Base-by-base conservation (phyloP, 768 basidiomycete genomes). In the Phaeotremella skinneri region DNA sequence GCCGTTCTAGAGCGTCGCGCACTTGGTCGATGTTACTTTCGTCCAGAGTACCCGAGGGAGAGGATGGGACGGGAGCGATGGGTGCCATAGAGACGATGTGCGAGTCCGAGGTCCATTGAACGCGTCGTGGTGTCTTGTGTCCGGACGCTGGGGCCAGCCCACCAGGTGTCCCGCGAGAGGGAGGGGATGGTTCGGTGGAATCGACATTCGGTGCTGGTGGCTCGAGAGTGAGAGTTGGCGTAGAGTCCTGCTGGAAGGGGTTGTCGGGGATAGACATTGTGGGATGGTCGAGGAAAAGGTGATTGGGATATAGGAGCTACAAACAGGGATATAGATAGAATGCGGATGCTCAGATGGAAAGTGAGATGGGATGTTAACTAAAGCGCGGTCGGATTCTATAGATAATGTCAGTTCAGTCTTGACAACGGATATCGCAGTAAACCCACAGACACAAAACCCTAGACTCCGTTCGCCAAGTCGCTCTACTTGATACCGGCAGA, bases 241-340 rank as follows among this genome's bases (percentile, higher is more conserved):
- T 51, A 20, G 42, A 32, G 34, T 26, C 53, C 20, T 5, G 14
- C 29, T 32, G 55, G 65, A 76, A 76, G 1, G 75, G 75, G 49
- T 76, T 69, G 58, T 76, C 75, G n/a, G 75, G 72, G 25, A 76
- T 70, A 2, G 72, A 74, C 75, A 76, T 76, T 56, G 47, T 59
- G 66, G 17, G 23, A 47, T 14, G 29, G 32, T 32, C 42, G 34
- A 43, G 14, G 3, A 26, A 20, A 31, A 25, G 7, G 14, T 39
- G 13, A n/a, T n/a, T n/a, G n/a, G n/a, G n/a, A n/a, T n/a, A n/a
- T n/a, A n/a, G n/a, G n/a, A n/a, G n/a, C n/a, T n/a, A n/a, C n/a
- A n/a, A n/a, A n/a, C n/a, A n/a, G n/a, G n/a, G n/a, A n/a, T n/a
- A n/a, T n/a, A n/a, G n/a, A n/a, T n/a, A n/a, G n/a, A n/a, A n/a